Base-by-base conservation (phyloP, 352 stramenopile species). In the Phytophthora sojae region DNA sequence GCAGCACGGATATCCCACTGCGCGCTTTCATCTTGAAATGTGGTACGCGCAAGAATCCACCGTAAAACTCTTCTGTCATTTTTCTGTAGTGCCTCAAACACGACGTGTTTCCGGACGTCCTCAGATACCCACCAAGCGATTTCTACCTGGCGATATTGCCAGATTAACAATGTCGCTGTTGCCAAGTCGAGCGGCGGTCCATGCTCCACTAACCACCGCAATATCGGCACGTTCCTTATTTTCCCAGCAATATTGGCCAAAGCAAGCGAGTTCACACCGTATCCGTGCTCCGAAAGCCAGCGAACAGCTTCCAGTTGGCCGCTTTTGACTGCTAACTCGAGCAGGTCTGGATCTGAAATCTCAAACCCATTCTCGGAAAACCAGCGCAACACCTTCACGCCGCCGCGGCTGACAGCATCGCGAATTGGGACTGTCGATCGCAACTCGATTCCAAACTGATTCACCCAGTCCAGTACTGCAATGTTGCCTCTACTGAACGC, bases 391-490 rank as follows among this genome's bases (percentile, higher is more conserved):
- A 55, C 4, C 2, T n/a, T 32, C 49, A 30, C n/a, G 23, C 37
- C 49, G 5, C 49, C 23, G 19, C 49, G 49, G 6, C 21, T 15
- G 23, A 55, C 14, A n/a, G 23, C 49, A 17, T 35, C 9, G 2
- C 23, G 23, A 14, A 55, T 55, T 6, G 49, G 49, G 3, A 0
- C 2, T 17, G 49, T 39, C 12, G 49, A 55, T 0, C 23, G 23
- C 49, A 55, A n/a, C 49, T 55, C 49, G 14, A 55, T 30, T 11
- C 49, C 49, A 39, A 55, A 55, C 23, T 30, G 49, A 6, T n/a
- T 55, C 21, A 55, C 21, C 49, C 49, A 55, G 23, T 37, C 49
- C 23, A 55, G 15, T 11, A 55, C 23, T 32, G 12, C 21, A 12
- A 35, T 30, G 49, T 55, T 30, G 49, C 49, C 23, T 55, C 14